Conservation (phyloP, 2,329 filamentous ascomycete genomes). For the Xylariaceae sp. region DNA sequence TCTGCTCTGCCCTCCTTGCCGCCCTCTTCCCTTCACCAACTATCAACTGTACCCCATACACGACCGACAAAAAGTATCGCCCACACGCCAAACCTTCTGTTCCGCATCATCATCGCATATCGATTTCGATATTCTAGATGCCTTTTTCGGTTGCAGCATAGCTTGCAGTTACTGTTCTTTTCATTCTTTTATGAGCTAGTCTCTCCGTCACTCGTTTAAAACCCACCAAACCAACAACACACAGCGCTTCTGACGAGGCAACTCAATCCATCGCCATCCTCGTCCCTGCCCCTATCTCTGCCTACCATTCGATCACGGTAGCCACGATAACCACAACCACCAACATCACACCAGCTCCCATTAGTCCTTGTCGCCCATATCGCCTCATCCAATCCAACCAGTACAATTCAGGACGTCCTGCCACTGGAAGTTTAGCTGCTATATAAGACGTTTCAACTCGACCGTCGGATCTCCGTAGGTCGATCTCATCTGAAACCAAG, state of each 20-base stretch:
- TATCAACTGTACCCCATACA: not conserved
- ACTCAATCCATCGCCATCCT: constrained; percentile 12
- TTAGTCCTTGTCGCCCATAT: constrained; percentile 4
- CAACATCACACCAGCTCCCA: no score
- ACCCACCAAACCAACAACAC: constrained; percentile 22
- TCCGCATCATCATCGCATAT: constrained; percentile 17
- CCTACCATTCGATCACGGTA: constrained; percentile 9
- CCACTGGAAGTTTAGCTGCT: constrained; percentile 16
- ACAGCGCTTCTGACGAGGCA: constrained; percentile 15
- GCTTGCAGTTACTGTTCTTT: constrained; percentile 33
- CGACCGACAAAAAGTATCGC: not conserved
- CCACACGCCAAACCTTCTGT: constrained; percentile 9
- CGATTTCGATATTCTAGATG: constrained; percentile 27
- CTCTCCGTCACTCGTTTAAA: constrained; percentile 52
- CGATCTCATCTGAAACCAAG: constrained; percentile 25
- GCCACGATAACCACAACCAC: constrained; percentile 11
- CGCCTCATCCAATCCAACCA: not conserved
- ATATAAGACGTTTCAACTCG: constrained; percentile 19
- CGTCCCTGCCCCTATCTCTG: constrained; percentile 21
- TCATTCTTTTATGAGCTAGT: constrained; percentile 49
- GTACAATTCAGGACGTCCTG: constrained; percentile 1
- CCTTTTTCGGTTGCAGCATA: constrained; percentile 33
- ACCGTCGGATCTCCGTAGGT: constrained; percentile 28
- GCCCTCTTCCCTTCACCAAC: no score
- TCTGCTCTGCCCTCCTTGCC: not conserved